phyloP scores from a whole-genome alignment of 441 rosid genomes.

The Erodium moschatum region DNA sequence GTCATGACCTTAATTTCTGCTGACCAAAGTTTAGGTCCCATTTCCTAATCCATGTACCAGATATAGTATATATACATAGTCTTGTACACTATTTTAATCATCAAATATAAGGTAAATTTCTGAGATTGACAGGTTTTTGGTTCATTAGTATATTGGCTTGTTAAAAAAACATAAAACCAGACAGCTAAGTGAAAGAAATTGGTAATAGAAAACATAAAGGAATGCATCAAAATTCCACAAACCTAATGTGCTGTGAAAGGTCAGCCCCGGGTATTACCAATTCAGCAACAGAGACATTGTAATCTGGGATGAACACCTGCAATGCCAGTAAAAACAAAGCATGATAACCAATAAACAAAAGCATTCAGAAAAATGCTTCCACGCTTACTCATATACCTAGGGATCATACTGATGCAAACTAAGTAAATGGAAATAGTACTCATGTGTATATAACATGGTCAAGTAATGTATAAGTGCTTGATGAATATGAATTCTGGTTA shows the following conservation, averaged over 20 bases:
- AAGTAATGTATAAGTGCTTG: neutral
- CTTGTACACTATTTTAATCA: too few species aligned
- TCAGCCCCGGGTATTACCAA: constrained; percentile 20
- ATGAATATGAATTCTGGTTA: neutral
- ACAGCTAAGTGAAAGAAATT: constrained; percentile 5
- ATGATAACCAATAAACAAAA: too few species aligned
- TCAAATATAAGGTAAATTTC: neutral
- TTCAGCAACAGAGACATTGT: constrained; percentile 22
- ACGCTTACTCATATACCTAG: neutral
- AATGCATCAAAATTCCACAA: neutral
- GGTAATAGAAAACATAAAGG: neutral
- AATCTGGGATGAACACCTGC: constrained; percentile 21
- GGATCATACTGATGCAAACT: neutral
- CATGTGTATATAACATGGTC: neutral
- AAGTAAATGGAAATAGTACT: neutral
- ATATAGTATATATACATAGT: too few species aligned
- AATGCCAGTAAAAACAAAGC: neutral
- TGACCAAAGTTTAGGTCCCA: too few species aligned
- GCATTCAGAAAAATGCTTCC: neutral
- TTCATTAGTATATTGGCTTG: neutral
- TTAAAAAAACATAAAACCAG: neutral
- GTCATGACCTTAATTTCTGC: too few species aligned
- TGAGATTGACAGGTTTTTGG: too few species aligned
- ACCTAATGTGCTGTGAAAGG: constrained; percentile 21
- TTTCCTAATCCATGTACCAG: too few species aligned